Evolutionary conservation across 1,284 basidiomycete genomes (phyloP).

Genomic region (Ceraceosorus guamensis): DNA sequence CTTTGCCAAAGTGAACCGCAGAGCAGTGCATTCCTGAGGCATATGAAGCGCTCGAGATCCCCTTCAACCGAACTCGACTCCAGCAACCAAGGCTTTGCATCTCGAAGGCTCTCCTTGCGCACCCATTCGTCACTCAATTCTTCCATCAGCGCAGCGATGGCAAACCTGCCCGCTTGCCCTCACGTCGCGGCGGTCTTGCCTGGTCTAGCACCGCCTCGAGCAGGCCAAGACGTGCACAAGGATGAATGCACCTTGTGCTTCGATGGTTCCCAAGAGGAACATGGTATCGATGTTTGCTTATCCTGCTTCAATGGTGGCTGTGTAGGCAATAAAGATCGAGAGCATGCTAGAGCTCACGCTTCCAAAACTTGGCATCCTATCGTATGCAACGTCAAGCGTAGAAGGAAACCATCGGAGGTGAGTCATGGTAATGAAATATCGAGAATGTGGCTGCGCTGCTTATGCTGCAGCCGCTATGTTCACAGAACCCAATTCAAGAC

Average conservation of each 20-base stretch:
- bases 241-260: conserved; percentile 96
- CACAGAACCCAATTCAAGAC: too few species aligned
- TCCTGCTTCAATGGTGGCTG: conserved; percentile 78
- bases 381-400: conserved; percentile 74
- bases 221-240: conserved; percentile 56
- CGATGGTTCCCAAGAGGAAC: conserved; percentile 67
- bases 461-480: too few species aligned
- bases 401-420: conserved; percentile 65
- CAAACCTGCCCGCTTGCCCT: conserved; percentile 22
- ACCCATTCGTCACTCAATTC: too few species aligned
- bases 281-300: conserved; percentile 83
- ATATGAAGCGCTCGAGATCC: too few species aligned
- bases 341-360: conserved; percentile 36
- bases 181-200: conserved; percentile 30
- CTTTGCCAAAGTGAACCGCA: too few species aligned
- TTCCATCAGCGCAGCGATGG: too few species aligned
- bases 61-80: too few species aligned
- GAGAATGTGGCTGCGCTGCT: too few species aligned
- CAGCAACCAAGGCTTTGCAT: too few species aligned
- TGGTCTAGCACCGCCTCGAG: conserved; percentile 25
- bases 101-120: too few species aligned
- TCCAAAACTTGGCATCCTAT: conserved; percentile 62
- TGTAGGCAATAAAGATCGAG: conserved; percentile 23
- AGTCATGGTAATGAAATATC: neutral
- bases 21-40: too few species aligned